Evolutionary conservation across 1,139 yeast genomes (phyloP).

Genomic region (Schwanniomyces etchellsii): DNA sequence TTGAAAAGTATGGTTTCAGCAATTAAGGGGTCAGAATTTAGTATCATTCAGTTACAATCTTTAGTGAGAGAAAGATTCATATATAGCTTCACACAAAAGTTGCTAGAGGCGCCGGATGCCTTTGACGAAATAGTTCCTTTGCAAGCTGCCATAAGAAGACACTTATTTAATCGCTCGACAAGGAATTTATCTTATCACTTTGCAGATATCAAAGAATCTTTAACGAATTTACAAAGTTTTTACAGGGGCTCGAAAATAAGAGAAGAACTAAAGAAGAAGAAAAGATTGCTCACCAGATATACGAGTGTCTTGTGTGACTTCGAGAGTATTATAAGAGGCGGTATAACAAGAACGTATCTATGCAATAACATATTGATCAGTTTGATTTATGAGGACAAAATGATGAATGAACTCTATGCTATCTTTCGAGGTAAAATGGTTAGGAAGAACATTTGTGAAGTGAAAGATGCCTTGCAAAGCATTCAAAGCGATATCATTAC

Average conservation of each 20-base stretch:
- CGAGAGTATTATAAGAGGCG: slow-evolving; percentile 54
- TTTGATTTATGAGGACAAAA: slow-evolving; percentile 33
- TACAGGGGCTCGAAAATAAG: slow-evolving; percentile 27
- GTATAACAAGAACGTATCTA: slow-evolving; percentile 38
- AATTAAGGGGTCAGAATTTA: slow-evolving; percentile 7
- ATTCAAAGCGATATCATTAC: slow-evolving; percentile 17
- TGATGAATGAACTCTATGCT: slow-evolving; percentile 37
- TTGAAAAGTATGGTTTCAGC: slow-evolving; percentile 2
- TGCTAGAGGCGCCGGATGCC: slow-evolving; percentile 21
- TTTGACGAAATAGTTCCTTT: slow-evolving; percentile 13
- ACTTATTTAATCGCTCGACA: slow-evolving; percentile 15
- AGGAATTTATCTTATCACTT: slow-evolving; percentile 6
- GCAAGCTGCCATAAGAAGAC: slow-evolving; percentile 31
- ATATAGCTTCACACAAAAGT: slow-evolving; percentile 14
- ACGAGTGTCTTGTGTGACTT: slow-evolving; percentile 22
- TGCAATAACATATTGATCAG: slow-evolving; percentile 41
- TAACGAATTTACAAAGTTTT: slow-evolving; percentile 29
- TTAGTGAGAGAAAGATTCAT: slow-evolving; percentile 21
- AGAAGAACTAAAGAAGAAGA: slow-evolving; percentile 2
- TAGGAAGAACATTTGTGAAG: slow-evolving; percentile 20
- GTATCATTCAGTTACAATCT: slow-evolving; percentile 23
- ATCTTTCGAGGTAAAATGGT: slow-evolving; percentile 38
- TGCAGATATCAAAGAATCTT: slow-evolving; percentile 10
- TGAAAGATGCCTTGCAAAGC: slow-evolving; percentile 18
- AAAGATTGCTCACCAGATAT: neutral